A percentile compares a stretch with the other conserved stretches of the same genome.
Evolutionary conservation across 2,329 filamentous ascomycete genomes (phyloP).

Genomic region (Clarireedia homoeocarpa): DNA sequence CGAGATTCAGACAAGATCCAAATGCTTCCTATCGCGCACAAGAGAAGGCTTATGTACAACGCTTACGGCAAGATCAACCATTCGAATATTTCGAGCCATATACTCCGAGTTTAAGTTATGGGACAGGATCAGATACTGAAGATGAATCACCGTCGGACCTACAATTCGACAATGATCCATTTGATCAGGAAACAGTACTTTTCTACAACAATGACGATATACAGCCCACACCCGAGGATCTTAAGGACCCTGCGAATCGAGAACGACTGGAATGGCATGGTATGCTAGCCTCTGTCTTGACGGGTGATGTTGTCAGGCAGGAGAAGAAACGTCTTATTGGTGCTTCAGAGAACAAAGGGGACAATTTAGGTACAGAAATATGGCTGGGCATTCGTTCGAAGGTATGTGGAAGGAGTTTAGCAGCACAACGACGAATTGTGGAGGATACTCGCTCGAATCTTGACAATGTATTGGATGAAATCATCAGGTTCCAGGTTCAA

Average conservation of each 20-base stretch:
- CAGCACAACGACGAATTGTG: slow-evolving; percentile 78
- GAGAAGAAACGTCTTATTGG: slow-evolving; percentile 95
- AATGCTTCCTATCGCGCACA: slow-evolving; percentile 73
- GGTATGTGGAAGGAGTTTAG: slow-evolving; percentile 73
- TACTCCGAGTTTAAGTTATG: slow-evolving; percentile 57
- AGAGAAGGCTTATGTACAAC: slow-evolving; percentile 90
- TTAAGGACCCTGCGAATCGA: slow-evolving; percentile 78
- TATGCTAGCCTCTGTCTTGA: slow-evolving; percentile 92
- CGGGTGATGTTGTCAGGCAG: slow-evolving; percentile 93
- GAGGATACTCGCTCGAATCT: slow-evolving; percentile 73
- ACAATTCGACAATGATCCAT: slow-evolving; percentile 72
- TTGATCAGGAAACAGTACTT: slow-evolving; percentile 86
- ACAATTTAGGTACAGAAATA: slow-evolving; percentile 64
- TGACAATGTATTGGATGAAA: slow-evolving; percentile 72
- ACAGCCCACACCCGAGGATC: slow-evolving; percentile 81
- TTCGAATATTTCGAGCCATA: slow-evolving; percentile 49
- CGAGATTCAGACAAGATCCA: slow-evolving; percentile 52
- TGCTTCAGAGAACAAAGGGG: slow-evolving; percentile 53
- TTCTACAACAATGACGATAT: slow-evolving; percentile 88
- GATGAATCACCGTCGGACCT: slow-evolving; percentile 85
- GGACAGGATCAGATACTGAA: slow-evolving; percentile 73
- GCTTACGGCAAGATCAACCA: slow-evolving; percentile 71
- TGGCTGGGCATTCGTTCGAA: slow-evolving; percentile 86
- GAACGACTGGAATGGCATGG: slow-evolving; percentile 96
- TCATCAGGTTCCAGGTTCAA: slow-evolving; percentile 89